Percentiles rank a stretch among this genome's conserved stretches.
These are phyloP conservation scores for Bothriochloa decipiens DNA, from an alignment of 176 grass and related monocot genomes.

Conservation along the genomic window DNA sequence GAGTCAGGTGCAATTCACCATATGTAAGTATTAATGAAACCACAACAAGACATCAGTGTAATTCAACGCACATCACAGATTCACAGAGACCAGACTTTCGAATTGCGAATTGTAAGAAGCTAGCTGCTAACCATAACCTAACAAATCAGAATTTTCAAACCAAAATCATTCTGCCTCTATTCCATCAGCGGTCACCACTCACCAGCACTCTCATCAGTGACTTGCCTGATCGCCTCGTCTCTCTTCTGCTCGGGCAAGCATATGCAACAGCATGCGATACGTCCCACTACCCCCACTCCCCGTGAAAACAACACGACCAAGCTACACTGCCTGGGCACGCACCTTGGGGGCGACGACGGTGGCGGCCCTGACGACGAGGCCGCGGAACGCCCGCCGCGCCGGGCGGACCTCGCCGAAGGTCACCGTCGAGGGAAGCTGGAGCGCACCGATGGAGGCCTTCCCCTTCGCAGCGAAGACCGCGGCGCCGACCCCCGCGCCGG, in stretches of 20 bases:
- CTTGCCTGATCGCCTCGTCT: neutral
- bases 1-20: neutral
- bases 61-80: neutral
- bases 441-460: neutral
- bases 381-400: slow-evolving; percentile 13
- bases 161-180: neutral
- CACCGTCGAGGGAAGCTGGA: neutral
- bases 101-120: neutral
- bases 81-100: neutral
- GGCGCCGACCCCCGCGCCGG: slow-evolving; percentile 10
- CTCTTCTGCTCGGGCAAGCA: neutral
- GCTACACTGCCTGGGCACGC: slow-evolving; percentile 18
- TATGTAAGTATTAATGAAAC: neutral
- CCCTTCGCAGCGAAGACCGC: slow-evolving; percentile 11
- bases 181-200: neutral
- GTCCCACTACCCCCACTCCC: neutral
- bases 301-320: neutral
- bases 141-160: neutral
- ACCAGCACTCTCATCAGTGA: neutral
- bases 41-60: neutral
- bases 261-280: neutral
- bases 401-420: slow-evolving; percentile 21
- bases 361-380: slow-evolving; percentile 61
- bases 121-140: slow-evolving; percentile 10
- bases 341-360: slow-evolving; percentile 79